Evolutionary conservation across 2,329 filamentous ascomycete species (phyloP), one percentile per base, ranked within the genome.

Genomic region (Hortaea sp.): DNA sequence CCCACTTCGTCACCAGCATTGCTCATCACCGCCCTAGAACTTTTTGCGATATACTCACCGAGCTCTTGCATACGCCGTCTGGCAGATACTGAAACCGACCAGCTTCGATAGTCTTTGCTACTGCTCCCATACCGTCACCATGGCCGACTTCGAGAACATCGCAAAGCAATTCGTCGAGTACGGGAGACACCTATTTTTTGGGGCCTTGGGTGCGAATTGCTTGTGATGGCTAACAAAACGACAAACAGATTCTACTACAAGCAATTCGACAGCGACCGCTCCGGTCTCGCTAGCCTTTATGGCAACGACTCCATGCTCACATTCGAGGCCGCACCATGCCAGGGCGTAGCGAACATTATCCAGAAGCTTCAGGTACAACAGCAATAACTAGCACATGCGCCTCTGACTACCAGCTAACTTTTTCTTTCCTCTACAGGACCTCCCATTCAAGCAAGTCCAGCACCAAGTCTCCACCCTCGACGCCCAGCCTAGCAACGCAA

Each of bases 301-400:
- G 90, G 85, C 61, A 77, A 84, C 4, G 68, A 82, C 50, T 97
- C 92, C 42, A 94, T 95, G 85, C 76, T 97, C 69, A 95, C 90
- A 43, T 97, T 95, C 63, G 88, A 97, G 77, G 81, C 76, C 41
- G 59, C 72, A 39, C 80, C 83, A 10, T 68, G 78, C 49, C 73
- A 80, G 61, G 89, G 90, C 52, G 69, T 71, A 32, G 63, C 57
- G 27, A 64, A 65, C 30, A 95, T 98, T 59, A 70, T 83, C 45
- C 81, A 87, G 67, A 95, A 95, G 77, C 78, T 97, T 51, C 65
- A 68, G 50, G 90, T 97, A 35, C n/a, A 12, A 12, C 32, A 12
- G 32, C 32, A 35, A 35, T 12, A 35, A 12, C 32, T 9, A 10
- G 9, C 9, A 35, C 9, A 35, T 35, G 32, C n/a, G 32, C 32